Evolutionary conservation across 352 stramenopile species (phyloP).

Genomic region (Aphanomyces astaci): DNA sequence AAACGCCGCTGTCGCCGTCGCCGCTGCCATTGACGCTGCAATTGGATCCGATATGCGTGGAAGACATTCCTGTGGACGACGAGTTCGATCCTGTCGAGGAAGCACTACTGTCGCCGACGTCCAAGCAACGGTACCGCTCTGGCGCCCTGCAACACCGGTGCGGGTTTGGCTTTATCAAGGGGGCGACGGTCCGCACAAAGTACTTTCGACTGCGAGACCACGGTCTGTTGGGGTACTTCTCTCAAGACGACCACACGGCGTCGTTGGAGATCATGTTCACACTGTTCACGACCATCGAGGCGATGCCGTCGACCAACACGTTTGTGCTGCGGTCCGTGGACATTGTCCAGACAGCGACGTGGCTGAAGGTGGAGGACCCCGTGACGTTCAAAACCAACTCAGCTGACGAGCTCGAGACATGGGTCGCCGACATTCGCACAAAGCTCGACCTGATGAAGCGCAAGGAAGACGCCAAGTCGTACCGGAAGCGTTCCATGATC

Average conservation of each 20-base stretch:
- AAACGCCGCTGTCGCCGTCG: conserved; percentile 5
- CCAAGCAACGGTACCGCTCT: conserved; percentile 37
- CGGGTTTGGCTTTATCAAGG: conserved; percentile 50
- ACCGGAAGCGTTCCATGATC: conserved; percentile 16
- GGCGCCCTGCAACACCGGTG: conserved; percentile 54
- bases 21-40: neutral
- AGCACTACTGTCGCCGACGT: conserved; percentile 16
- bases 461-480: conserved; percentile 4
- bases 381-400: conserved; percentile 9
- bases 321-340: conserved; percentile 21
- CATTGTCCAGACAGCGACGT: conserved; percentile 15
- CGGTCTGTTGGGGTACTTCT: conserved; percentile 54
- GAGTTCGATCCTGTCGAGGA: neutral
- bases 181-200: conserved; percentile 45
- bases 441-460: conserved; percentile 19
- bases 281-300: conserved; percentile 25
- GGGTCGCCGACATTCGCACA: conserved; percentile 6
- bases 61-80: conserved; percentile 6
- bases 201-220: conserved; percentile 66
- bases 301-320: neutral
- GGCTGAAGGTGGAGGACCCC: conserved; percentile 21
- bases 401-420: neutral
- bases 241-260: conserved; percentile 35
- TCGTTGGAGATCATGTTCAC: conserved; percentile 63
- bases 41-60: neutral